phyloP scores from a whole-genome alignment of 2,329 filamentous ascomycete species.

The Trichoderma breve region DNA sequence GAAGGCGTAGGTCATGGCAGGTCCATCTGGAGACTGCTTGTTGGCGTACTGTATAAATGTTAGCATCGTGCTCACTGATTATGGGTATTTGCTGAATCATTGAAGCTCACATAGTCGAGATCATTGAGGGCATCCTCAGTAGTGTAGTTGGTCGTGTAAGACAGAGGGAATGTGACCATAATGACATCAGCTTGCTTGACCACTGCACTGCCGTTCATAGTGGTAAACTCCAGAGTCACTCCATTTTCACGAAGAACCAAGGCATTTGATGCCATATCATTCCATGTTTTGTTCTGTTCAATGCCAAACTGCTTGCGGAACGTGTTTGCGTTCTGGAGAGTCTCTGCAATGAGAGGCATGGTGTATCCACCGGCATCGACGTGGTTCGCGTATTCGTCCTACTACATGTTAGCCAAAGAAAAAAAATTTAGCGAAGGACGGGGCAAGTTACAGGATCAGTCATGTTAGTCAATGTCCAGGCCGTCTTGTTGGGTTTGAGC shows the following conservation, averaged over 20 bases:
- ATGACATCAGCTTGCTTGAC: slow-evolving; percentile 72
- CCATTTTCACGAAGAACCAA: slow-evolving; percentile 25
- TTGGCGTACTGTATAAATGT: slow-evolving; percentile 37
- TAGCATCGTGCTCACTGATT: slow-evolving; percentile 50
- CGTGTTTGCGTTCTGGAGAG: slow-evolving; percentile 55
- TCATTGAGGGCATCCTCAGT: slow-evolving; percentile 24
- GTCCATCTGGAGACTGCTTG: slow-evolving; percentile 53
- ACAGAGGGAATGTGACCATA: slow-evolving; percentile 61
- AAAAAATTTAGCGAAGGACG: background rate
- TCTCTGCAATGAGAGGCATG: slow-evolving; percentile 57
- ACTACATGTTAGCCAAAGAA: background rate
- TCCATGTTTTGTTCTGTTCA: slow-evolving; percentile 47
- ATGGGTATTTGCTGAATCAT: slow-evolving; percentile 27
- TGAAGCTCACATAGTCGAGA: slow-evolving; percentile 30
- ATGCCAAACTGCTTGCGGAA: slow-evolving; percentile 57
- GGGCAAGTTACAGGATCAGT: slow-evolving; percentile 61
- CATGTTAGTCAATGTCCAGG: slow-evolving; percentile 57
- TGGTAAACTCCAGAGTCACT: slow-evolving; percentile 63
- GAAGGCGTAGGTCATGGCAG: slow-evolving; percentile 71
- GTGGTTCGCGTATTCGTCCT: slow-evolving; percentile 67
- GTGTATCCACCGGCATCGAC: slow-evolving; percentile 69
- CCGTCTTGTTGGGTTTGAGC: slow-evolving; percentile 57
- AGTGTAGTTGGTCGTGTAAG: slow-evolving; percentile 48
- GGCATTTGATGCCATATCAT: slow-evolving; percentile 24
- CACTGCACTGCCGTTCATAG: slow-evolving; percentile 63